Evolutionary conservation across 148 eudicot genomes (phyloP).

Genomic region (Simmondsia chinensis): DNA sequence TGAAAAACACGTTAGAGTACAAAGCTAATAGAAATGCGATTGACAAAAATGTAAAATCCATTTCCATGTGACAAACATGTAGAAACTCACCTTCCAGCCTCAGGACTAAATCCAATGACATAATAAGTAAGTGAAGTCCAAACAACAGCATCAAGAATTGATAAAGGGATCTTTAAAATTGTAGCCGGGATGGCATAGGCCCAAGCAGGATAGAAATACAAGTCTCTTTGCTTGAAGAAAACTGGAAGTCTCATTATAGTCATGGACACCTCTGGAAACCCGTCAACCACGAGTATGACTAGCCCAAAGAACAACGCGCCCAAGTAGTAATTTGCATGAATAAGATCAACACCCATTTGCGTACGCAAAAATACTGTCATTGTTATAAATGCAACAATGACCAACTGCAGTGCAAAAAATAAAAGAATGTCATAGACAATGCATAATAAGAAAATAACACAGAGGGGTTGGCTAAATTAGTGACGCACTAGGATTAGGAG

Average conservation of each 20-base stretch:
- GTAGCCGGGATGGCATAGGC: conserved; percentile 72
- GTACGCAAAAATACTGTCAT: conserved; percentile 66
- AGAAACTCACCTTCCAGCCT: conserved; percentile 59
- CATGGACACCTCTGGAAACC: conserved; percentile 54
- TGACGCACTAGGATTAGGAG: too few relatives aligned
- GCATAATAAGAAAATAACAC: too few relatives aligned
- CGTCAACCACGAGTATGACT: conserved; percentile 48
- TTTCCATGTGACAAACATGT: too few relatives aligned
- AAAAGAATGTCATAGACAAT: too few relatives aligned
- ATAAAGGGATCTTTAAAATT: conserved; percentile 64
- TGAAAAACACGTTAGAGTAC: too few relatives aligned
- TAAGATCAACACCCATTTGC: conserved; percentile 42
- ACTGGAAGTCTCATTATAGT: conserved; percentile 57
- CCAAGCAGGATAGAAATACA: conserved; percentile 80
- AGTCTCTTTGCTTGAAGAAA: conserved; percentile 80
- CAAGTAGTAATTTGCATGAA: conserved; percentile 56
- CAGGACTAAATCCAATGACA: conserved; percentile 71
- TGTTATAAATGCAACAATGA: conserved; percentile 37
- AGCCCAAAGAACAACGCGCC: conserved; percentile 64
- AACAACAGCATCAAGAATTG: conserved; percentile 38
- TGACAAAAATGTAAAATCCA: too few relatives aligned
- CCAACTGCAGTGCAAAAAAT: too few relatives aligned
- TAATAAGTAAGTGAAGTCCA: conserved; percentile 76
- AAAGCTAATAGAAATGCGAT: too few relatives aligned
- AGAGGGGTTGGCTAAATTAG: too few relatives aligned